phyloP scores from a whole-genome alignment of 2,329 filamentous ascomycete genomes.

The Phyllosticta capitalensis region DNA sequence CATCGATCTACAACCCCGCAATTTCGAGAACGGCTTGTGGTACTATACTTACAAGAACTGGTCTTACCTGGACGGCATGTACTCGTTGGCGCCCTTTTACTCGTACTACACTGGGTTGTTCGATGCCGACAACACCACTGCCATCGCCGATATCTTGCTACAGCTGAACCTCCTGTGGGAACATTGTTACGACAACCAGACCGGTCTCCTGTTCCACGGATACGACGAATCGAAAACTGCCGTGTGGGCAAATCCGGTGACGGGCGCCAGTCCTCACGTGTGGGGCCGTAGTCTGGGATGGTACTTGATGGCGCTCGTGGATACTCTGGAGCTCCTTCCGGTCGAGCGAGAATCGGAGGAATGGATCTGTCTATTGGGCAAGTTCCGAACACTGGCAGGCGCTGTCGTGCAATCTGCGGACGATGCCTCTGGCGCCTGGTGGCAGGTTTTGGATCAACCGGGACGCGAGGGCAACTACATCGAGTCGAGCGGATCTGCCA shows the following conservation, averaged over 20 bases:
- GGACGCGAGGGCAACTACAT: constrained; percentile 47
- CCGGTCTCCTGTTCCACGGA: constrained; percentile 25
- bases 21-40: constrained; percentile 45
- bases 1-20: constrained; percentile 42
- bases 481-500: constrained; percentile 49
- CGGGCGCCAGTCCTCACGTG: constrained; percentile 26
- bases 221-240: constrained; percentile 26
- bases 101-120: constrained; percentile 31
- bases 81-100: constrained; percentile 31
- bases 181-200: constrained; percentile 24
- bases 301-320: constrained; percentile 34
- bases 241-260: constrained; percentile 27
- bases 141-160: constrained; percentile 29
- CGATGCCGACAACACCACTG: constrained; percentile 28
- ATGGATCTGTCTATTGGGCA: constrained; percentile 18
- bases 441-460: constrained; percentile 45
- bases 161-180: constrained; percentile 28
- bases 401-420: constrained; percentile 36
- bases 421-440: constrained; percentile 41
- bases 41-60: constrained; percentile 23
- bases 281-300: constrained; percentile 30
- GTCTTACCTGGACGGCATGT: constrained; percentile 45
- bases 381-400: constrained; percentile 33
- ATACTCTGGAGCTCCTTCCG: constrained; percentile 40
- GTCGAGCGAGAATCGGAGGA: constrained; percentile 10